Percentiles rank a stretch among this genome's conserved stretches.
Conservation (phyloP, 306 rosid species). For the Mimosa pudica region DNA sequence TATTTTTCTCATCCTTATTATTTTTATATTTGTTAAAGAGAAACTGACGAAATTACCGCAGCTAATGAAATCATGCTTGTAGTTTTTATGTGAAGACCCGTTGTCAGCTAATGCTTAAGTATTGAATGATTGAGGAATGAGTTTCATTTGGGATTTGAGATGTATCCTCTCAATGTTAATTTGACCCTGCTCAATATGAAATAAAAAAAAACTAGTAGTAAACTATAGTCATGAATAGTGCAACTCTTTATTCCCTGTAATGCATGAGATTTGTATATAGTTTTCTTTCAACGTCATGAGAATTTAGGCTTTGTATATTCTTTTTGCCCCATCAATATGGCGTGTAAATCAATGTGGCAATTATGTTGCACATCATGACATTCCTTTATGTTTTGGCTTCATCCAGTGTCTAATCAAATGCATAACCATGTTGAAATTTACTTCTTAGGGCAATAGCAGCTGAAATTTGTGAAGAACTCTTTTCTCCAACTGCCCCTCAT, state of each 20-base stretch:
- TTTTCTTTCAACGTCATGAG: neutral
- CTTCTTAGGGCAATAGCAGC: conserved; percentile 83
- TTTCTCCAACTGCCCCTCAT: conserved; percentile 77
- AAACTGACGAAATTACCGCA: neutral
- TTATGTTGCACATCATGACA: neutral
- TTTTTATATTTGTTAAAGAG: neutral
- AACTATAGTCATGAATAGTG: neutral
- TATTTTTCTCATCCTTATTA: neutral
- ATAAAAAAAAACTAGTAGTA: neutral
- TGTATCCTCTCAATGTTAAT: neutral
- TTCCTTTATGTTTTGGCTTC: conserved; percentile 16
- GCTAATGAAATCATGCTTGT: neutral
- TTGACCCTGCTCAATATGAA: neutral
- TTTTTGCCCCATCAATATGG: conserved; percentile 10
- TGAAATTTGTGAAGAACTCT: conserved; percentile 96
- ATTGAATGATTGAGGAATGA: neutral
- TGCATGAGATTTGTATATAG: neutral
- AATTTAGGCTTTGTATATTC: neutral
- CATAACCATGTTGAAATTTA: conserved; percentile 38
- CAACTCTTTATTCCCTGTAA: neutral
- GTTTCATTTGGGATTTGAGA: neutral
- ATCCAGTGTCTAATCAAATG: conserved; percentile 25
- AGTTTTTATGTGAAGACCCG: conserved; percentile 16
- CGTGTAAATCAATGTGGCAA: neutral
- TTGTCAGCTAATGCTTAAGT: conserved; percentile 1